Evolutionary conservation across 805 yeast species (phyloP), one percentile per base, ranked within the genome.

Genomic region (Wickerhamia fluorescens): DNA sequence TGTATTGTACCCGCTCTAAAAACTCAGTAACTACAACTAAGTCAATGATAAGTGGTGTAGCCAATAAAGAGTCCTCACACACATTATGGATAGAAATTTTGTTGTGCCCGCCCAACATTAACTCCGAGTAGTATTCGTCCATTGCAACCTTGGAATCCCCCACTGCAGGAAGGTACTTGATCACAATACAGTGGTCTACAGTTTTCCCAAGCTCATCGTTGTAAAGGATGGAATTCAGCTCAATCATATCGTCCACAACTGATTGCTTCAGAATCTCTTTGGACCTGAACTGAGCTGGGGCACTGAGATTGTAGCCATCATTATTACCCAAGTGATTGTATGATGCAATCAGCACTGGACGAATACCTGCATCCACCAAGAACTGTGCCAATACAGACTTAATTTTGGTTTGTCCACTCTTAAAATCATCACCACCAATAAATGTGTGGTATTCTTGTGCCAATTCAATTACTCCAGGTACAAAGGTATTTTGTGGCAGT

Each of bases 71-170:
- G 58, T 88, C 97, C 62, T 88, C 97, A 61, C 97, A 88, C 23
- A 89, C 95, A 55, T 89, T 88, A 64, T 88, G 95, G 51, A 89
- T 81, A 27, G 94, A 78, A 43, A 88, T 82, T 53, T 92, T 81
- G 67, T 88, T 89, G 65, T 88, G 96, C 25, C 97, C 97, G 37
- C 97, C 97, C 47, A 88, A 72, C 96, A 88, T 89, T 53, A 88
- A 76, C 61, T 88, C 96, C 33, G 94, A 81, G 66, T 89, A 86
- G 66, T 88, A 88, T 65, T 89, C 96, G 59, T 88, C 97, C 96
- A 88, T 89, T 30, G 97, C 97, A 40, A 88, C 95, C 68, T 88
- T 88, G 41, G 92, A 78, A 60, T 88, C 97, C 21, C 95, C 95
- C 27, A 88, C 96, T 6, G 96, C 96, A 33, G 84, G 82, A 53